Evolutionary conservation across 225 moss, liverwort and hornwort species (phyloP), one percentile per base, ranked within the genome.

Genomic region (Pseudisothecium myosuroides): DNA sequence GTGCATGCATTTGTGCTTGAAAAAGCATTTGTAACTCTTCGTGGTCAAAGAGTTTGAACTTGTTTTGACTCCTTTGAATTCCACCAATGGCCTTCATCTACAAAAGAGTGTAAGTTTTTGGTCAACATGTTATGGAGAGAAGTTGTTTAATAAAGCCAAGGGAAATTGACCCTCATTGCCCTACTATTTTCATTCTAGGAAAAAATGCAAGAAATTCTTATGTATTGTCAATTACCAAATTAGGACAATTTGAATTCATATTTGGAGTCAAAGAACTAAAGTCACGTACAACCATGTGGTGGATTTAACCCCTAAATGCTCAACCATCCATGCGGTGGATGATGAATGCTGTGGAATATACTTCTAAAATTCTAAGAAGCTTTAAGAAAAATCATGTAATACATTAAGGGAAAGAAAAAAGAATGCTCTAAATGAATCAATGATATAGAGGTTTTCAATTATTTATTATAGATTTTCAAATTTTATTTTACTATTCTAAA

Each of bases 221-320:
- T 6, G 26, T 26, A 10, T 0, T 1, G 0, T 13, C 5, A 11
- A 11, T 75, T 55, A n/a, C 7, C 17, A 37, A n/a, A 26, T 56
- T 26, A 15, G 10, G 6, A 37, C 4, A 26, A 55, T 12, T 78
- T 26, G 13, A 56, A 10, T 55, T 55, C 10, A 78, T 18, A 37
- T n/a, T 76, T 79, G 16, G 37, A n/a, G 11, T 55, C 4, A 77
- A 77, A 55, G 24, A 55, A 54, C 5, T 8, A 9, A 0, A 45
- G 14, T 29, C 6, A 14, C 15, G n/a, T n/a, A n/a, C n/a, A n/a
- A n/a, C n/a, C n/a, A n/a, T n/a, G n/a, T n/a, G n/a, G n/a, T n/a
- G n/a, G n/a, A n/a, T 12, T 31, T 32, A 20, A 50, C 1, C 8
- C 8, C 34, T 67, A 37, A 37, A 37, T 0, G 1, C 11, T 67